A percentile compares a stretch with the other conserved stretches of the same genome.
Conservation (phyloP, 1,284 basidiomycete species). For the Sphagnurus paluster region DNA sequence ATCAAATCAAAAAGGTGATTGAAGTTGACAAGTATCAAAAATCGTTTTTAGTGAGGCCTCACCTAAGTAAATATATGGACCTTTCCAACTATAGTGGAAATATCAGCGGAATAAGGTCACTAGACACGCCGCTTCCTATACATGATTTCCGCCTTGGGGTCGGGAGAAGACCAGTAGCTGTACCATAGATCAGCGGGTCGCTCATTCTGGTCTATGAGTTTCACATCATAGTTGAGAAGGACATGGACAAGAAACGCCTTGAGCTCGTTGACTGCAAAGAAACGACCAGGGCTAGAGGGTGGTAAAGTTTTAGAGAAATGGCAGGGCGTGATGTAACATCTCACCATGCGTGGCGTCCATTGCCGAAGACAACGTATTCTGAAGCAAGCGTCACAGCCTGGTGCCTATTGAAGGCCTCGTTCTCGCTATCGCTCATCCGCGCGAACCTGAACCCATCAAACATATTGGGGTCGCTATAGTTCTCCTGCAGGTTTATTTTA, state of each 20-base stretch:
- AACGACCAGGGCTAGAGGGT: conserved; percentile 32
- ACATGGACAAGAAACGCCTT: conserved; percentile 39
- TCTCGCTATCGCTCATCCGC: conserved; percentile 28
- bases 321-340: no score
- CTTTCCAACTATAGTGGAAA: no score
- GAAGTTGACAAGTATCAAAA: no score
- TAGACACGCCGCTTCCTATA: conserved; percentile 19
- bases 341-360: conserved; percentile 41
- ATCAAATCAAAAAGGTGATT: no score
- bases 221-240: conserved; percentile 38
- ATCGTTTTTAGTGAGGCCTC: no score
- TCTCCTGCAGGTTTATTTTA: conserved; percentile 12
- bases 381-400: conserved; percentile 34
- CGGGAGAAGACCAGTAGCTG: conserved; percentile 17
- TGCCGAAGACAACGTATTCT: conserved; percentile 43
- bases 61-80: no score
- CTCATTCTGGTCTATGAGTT: conserved; percentile 21
- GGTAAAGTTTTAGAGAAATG: background rate
- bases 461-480: conserved; percentile 26
- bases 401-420: conserved; percentile 28
- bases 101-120: no score
- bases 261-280: conserved; percentile 36
- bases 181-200: conserved; percentile 19
- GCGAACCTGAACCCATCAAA: conserved; percentile 40
- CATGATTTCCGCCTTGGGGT: conserved; percentile 27